Evolutionary conservation across 1,139 yeast genomes (phyloP).

Genomic region (Candida sp.): DNA sequence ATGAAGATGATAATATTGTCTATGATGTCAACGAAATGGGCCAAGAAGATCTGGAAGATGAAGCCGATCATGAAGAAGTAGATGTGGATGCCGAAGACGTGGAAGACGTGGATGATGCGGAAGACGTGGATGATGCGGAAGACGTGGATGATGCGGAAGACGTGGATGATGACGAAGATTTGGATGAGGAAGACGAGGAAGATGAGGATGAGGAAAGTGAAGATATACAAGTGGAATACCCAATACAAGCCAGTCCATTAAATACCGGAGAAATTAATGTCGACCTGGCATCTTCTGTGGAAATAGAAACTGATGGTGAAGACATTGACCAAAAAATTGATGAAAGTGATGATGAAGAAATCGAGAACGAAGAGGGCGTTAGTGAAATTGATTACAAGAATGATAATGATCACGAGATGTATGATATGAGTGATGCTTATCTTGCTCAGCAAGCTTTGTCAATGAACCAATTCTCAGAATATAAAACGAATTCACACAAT

Average conservation of each 20-base stretch:
- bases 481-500: background rate
- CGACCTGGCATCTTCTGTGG: too few relatives aligned
- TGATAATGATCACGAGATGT: background rate
- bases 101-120: slow-evolving; percentile 9
- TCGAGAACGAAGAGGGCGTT: background rate
- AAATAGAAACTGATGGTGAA: slow-evolving; percentile 1
- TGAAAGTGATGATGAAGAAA: slow-evolving; percentile 5
- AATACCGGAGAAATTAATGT: too few relatives aligned
- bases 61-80: slow-evolving; percentile 9
- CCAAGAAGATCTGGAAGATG: slow-evolving; percentile 7
- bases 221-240: too few relatives aligned
- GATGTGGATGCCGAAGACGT: slow-evolving; percentile 6
- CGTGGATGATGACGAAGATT: slow-evolving; percentile 7
- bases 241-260: too few relatives aligned
- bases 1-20: slow-evolving; percentile 7
- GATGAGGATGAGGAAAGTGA: slow-evolving; percentile 5
- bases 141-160: slow-evolving; percentile 8
- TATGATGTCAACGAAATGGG: slow-evolving; percentile 5
- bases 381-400: background rate
- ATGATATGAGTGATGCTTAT: background rate
- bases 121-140: slow-evolving; percentile 6
- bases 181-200: slow-evolving; percentile 6
- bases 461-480: background rate
- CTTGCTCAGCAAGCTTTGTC: background rate
- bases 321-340: slow-evolving; percentile 7